Percentiles rank a stretch among this genome's conserved stretches.
Conservation (phyloP, 768 basidiomycete genomes). For the Psilocybe tampanensis region DNA sequence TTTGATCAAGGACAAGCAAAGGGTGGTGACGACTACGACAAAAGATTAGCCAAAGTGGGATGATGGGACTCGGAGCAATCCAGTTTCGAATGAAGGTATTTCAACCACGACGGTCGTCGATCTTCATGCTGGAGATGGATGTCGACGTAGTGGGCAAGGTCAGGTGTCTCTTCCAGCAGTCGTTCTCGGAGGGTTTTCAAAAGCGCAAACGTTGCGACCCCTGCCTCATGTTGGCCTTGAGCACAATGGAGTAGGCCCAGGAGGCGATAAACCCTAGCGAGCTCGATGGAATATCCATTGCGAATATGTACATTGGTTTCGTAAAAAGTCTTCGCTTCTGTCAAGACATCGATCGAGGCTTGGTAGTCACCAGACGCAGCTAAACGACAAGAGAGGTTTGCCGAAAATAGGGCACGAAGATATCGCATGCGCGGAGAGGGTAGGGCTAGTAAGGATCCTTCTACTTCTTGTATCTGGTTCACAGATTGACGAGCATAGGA, state of each 20-base stretch:
- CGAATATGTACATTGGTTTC: background rate
- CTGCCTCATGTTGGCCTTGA: slow-evolving; percentile 7
- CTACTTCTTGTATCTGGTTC: background rate
- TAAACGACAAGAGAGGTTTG: background rate
- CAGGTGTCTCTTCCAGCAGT: background rate
- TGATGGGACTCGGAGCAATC: background rate
- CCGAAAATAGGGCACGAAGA: background rate
- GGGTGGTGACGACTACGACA: no score
- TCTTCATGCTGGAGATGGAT: background rate
- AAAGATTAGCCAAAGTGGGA: background rate
- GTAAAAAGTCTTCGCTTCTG: background rate
- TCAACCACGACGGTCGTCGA: background rate
- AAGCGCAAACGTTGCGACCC: background rate
- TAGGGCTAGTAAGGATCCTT: background rate
- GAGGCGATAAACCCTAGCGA: slow-evolving; percentile 1
- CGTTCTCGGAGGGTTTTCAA: background rate
- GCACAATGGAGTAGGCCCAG: slow-evolving; percentile 8
- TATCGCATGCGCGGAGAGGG: background rate
- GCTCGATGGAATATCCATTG: slow-evolving; percentile 3
- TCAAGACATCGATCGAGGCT: background rate
- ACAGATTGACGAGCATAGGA: background rate
- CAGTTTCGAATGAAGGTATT: background rate
- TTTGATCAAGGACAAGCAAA: no score
- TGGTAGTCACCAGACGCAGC: background rate
- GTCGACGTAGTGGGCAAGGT: background rate